phyloP scores from a whole-genome alignment of 768 basidiomycete species.

The Leccinum imitatum region DNA sequence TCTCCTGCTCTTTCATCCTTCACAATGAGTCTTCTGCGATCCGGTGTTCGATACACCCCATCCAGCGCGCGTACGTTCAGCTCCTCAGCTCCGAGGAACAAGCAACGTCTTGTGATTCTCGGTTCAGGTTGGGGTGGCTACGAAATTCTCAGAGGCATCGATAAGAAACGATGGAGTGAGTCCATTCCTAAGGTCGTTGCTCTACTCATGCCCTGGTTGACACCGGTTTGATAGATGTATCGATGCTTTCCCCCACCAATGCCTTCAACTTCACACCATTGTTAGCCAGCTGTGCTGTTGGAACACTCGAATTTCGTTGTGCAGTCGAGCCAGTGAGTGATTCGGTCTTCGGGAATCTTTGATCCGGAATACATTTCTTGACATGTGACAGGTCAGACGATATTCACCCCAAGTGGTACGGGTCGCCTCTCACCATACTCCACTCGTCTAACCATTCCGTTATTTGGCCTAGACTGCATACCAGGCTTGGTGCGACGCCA shows the following conservation, averaged over 20 bases:
- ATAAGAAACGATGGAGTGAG: slow-evolving; percentile 72
- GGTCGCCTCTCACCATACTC: not conserved
- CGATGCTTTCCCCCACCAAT: slow-evolving; percentile 59
- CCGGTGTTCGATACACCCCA: slow-evolving; percentile 4
- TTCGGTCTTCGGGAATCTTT: not conserved
- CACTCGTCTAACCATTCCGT: not conserved
- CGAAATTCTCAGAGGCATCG: slow-evolving; percentile 60
- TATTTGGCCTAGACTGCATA: slow-evolving; percentile 47
- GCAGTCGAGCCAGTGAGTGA: slow-evolving; percentile 73
- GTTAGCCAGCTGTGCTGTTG: slow-evolving; percentile 63
- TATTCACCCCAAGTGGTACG: slow-evolving; percentile 58
- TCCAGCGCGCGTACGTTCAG: slow-evolving; percentile 36
- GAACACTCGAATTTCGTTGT: slow-evolving; percentile 80
- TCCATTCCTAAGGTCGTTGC: slow-evolving; percentile 6
- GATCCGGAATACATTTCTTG: slow-evolving; percentile 5
- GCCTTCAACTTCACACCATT: slow-evolving; percentile 45
- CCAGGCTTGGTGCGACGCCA: slow-evolving; percentile 76
- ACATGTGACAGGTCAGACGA: slow-evolving; percentile 46
- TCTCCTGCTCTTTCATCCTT: not conserved
- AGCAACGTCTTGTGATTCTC: slow-evolving; percentile 58
- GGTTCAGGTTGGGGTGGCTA: slow-evolving; percentile 84
- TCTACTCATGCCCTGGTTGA: slow-evolving; percentile 1
- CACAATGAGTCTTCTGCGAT: slow-evolving; percentile 19
- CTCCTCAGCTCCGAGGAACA: slow-evolving; percentile 33
- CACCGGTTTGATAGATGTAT: slow-evolving; percentile 49